A percentile compares a stretch with the other conserved stretches of the same genome.
These are phyloP conservation scores for Podaxis sp. DNA, from an alignment of 768 basidiomycete species.

Conservation along the genomic window DNA sequence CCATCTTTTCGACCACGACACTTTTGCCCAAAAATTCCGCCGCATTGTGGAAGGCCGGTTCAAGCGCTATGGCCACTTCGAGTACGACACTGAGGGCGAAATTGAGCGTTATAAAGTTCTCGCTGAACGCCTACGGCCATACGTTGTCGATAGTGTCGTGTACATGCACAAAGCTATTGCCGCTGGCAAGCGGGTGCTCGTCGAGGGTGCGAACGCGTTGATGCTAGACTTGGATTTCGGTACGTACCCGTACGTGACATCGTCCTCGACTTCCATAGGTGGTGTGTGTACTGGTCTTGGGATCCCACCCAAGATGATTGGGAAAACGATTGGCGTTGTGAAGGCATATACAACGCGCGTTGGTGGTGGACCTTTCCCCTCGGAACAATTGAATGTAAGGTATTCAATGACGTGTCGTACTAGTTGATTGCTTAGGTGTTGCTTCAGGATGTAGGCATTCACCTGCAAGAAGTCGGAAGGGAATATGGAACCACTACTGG, in stretches of 20 bases:
- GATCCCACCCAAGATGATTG: constrained; percentile 87
- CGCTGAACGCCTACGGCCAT: constrained; percentile 81
- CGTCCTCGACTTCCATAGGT: constrained; percentile 89
- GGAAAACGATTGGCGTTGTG: constrained; percentile 87
- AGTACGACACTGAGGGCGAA: constrained; percentile 98
- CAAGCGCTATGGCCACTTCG: constrained; percentile 97
- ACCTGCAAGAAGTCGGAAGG: constrained; percentile 90
- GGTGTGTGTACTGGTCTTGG: constrained; percentile 98
- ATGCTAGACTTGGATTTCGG: constrained; percentile 99
- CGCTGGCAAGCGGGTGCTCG: constrained; percentile 76
- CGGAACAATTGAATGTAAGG: constrained; percentile 87
- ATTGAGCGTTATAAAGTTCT: constrained; percentile 89
- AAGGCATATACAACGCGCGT: constrained; percentile 99
- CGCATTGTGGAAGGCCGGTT: constrained; percentile 95
- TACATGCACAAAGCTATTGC: constrained; percentile 83
- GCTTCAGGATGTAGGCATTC: constrained; percentile 71
- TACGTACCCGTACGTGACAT: constrained; percentile 97
- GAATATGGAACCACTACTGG: constrained; percentile 96
- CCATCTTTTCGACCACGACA: constrained; percentile 86
- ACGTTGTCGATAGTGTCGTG: constrained; percentile 84
- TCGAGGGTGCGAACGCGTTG: constrained; percentile 97
- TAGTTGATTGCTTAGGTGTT: neutral
- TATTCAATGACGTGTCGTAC: neutral
- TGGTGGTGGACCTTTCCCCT: constrained; percentile 98
- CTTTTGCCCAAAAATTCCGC: constrained; percentile 90